Evolutionary conservation across 2,329 filamentous ascomycete genomes (phyloP), one percentile per base, ranked within the genome.

Genomic region (Polychaeton citri): DNA sequence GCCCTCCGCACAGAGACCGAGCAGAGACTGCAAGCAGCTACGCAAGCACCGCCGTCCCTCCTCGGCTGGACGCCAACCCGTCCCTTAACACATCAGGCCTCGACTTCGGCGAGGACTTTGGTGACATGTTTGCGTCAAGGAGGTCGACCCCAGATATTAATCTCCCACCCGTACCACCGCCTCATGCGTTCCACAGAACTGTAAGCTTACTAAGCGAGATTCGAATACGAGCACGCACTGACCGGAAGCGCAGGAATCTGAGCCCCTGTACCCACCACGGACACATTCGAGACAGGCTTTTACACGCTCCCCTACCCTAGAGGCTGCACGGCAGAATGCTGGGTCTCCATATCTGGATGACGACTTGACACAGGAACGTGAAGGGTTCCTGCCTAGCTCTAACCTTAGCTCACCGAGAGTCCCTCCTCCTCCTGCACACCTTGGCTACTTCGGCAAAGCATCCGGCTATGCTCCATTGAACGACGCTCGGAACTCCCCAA

Each of bases 1-100:
- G 45, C 35, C 47, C 49, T 12, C n/a, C n/a, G n/a, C 38, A 37
- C 13, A 53, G 66, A 45, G 63, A 65, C 40, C 58, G 69, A 36
- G 54, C 56, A 9, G 50, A 51, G 48, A 60, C 57, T 8, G 51
- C 51, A 7, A 59, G 56, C 43, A 60, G 57, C 40, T 58, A 59
- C 40, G 57, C 56, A 15, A 59, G 56, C 47, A 60, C 57, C n/a
- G 55, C 55, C n/a, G 49, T 55, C 20, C 54, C 56, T 10, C 33
- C 41, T 3, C 40, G 42, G 18, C 42, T 46, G 7, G 49, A 54
- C 19, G 43, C 43, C 28, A 39, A 46, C 26, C 32, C 53, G 31
- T 49, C 34, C 24, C 40, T 59, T 9, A 49, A 44, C 21, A 38
- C 42, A 15, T 40, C 48, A 5, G 24, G 12, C 24, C 24, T 28